Evolutionary conservation across 441 rosid genomes (phyloP).

Genomic region (Pelargonium fulgidum): DNA sequence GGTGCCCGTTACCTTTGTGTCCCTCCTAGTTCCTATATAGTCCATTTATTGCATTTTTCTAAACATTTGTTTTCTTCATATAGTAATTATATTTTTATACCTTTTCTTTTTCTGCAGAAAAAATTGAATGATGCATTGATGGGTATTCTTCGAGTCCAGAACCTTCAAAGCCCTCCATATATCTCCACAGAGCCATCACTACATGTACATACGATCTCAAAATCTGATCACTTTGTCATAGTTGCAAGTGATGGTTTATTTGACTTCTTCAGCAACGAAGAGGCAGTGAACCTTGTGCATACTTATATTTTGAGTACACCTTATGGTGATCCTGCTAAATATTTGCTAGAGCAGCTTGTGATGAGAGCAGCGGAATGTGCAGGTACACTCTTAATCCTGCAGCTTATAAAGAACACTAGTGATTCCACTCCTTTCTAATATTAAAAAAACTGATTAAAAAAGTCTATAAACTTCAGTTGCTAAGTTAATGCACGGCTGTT

Average conservation of each 20-base stretch:
- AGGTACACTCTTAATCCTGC: conserved; percentile 35
- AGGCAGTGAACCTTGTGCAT: conserved; percentile 58
- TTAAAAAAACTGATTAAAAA: background rate
- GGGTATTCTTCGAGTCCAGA: conserved; percentile 83
- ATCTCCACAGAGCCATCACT: conserved; percentile 69
- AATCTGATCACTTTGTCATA: conserved; percentile 74
- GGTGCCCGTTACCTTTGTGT: background rate
- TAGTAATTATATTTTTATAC: background rate
- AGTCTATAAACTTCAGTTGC: background rate
- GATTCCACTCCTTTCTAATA: background rate
- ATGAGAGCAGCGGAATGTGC: conserved; percentile 78
- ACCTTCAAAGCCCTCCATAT: conserved; percentile 84
- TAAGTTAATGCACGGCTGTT: too few relatives aligned
- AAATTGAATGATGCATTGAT: conserved; percentile 77
- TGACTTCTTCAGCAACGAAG: conserved; percentile 82
- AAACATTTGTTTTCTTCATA: background rate
- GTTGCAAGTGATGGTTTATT: conserved; percentile 85
- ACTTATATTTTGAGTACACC: conserved; percentile 50
- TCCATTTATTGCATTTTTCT: background rate
- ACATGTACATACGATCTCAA: conserved; percentile 57
- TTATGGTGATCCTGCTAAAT: conserved; percentile 88
- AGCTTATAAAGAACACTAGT: background rate
- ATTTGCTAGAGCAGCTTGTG: conserved; percentile 65
- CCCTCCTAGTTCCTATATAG: background rate
- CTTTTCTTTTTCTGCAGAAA: conserved; percentile 37